Conservation (phyloP, 495 filamentous ascomycete species). For the Aspergillus affinis region DNA sequence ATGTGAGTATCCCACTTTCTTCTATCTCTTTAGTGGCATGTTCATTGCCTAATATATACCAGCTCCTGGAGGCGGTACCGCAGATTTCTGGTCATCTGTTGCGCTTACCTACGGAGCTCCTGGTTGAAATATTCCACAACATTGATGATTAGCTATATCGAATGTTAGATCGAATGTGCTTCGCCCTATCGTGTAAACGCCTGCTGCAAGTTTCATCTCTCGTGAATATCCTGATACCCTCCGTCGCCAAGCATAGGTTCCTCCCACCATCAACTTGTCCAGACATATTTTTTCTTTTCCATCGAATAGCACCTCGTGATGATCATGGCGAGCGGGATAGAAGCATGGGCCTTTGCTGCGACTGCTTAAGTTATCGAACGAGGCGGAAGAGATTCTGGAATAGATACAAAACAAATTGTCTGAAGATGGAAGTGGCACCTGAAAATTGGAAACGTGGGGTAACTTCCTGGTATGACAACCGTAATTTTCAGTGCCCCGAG, state of each 20-base stretch:
- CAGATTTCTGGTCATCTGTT: neutral
- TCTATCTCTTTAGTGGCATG: no score
- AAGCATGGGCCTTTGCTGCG: neutral
- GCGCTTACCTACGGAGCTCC: neutral
- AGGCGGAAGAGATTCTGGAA: neutral
- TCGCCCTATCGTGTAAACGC: neutral
- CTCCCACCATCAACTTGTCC: neutral
- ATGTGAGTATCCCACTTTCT: no score
- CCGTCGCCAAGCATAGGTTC: neutral
- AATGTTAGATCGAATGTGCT: neutral
- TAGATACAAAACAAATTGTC: neutral
- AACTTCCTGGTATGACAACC: neutral
- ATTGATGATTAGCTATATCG: neutral
- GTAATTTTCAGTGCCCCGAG: neutral
- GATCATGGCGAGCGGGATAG: neutral
- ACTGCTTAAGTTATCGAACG: neutral
- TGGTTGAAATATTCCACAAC: neutral
- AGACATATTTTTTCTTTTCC: neutral
- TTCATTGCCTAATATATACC: neutral
- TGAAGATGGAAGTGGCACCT: neutral
- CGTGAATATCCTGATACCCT: neutral
- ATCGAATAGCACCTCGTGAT: neutral
- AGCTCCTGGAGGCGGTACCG: neutral
- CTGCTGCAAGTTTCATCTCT: neutral
- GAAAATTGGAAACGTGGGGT: neutral